Conservation (phyloP, 2,329 filamentous ascomycete species). For the Purpureocillium lavendulum region DNA sequence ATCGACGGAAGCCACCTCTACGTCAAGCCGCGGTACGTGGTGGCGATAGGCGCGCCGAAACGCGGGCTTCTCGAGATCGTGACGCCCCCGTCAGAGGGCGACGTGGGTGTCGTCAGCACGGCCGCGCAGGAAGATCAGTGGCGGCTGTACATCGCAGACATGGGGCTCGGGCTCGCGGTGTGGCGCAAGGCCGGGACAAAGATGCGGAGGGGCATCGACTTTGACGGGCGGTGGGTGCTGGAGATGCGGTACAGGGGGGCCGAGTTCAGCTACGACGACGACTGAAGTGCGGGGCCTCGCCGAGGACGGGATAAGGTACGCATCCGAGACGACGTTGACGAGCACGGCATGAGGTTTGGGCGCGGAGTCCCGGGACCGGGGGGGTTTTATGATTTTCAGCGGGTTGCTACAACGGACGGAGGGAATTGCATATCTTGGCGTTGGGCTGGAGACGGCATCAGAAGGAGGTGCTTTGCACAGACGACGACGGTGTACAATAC, state of each 20-base stretch:
- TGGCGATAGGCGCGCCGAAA: conserved; percentile 81
- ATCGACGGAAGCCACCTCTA: conserved; percentile 73
- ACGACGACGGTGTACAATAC: too few species aligned
- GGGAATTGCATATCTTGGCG: too few species aligned
- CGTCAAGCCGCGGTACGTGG: conserved; percentile 72
- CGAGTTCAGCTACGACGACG: conserved; percentile 15
- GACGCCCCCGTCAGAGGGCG: conserved; percentile 37
- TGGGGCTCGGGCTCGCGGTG: conserved; percentile 73
- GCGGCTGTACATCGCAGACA: conserved; percentile 78
- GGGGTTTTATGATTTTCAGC: not conserved
- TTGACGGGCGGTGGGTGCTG: conserved; percentile 79
- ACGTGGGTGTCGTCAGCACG: conserved; percentile 18
- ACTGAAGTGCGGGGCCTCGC: not conserved
- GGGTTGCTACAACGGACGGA: too few species aligned
- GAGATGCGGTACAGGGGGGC: conserved; percentile 49
- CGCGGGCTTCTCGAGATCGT: conserved; percentile 74
- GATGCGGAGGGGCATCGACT: conserved; percentile 77
- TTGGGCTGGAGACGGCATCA: too few species aligned
- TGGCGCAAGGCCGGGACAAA: conserved; percentile 81
- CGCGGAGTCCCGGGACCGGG: not conserved
- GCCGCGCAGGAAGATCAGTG: conserved; percentile 50
- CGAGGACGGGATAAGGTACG: not conserved
- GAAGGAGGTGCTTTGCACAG: too few species aligned
- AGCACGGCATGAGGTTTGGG: not conserved
- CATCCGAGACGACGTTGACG: too few species aligned